These are phyloP conservation scores for Hortaea werneckii DNA, from an alignment of 2,329 filamentous ascomycete species.

Conservation along the genomic window DNA sequence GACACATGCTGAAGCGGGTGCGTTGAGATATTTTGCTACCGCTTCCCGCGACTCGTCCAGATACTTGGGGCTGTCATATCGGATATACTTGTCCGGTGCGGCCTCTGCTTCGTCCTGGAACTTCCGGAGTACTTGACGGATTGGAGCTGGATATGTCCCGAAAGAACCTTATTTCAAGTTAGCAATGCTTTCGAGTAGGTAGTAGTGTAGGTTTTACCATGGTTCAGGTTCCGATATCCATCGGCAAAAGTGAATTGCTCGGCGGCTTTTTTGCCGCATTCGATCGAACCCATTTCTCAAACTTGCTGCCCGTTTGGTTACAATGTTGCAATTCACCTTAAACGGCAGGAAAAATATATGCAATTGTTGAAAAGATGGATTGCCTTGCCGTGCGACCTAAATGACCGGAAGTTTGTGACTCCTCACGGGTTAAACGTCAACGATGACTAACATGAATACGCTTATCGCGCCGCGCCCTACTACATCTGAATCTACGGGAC, in stretches of 20 bases:
- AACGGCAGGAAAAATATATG: no score
- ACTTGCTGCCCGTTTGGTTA: no score
- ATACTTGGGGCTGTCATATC: slow-evolving; percentile 52
- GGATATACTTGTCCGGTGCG: slow-evolving; percentile 65
- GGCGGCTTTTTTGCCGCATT: slow-evolving; percentile 34
- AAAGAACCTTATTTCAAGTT: slow-evolving; percentile 10
- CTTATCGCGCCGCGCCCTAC: no score
- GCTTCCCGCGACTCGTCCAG: slow-evolving; percentile 56
- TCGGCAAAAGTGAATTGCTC: slow-evolving; percentile 61
- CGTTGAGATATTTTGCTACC: slow-evolving; percentile 57
- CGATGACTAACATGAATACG: no score
- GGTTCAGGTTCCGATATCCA: slow-evolving; percentile 64
- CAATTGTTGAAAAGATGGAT: no score
- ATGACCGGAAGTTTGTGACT: no score
- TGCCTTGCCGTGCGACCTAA: no score
- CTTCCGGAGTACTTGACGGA: slow-evolving; percentile 50
- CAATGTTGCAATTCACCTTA: no score
- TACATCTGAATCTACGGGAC: no score
- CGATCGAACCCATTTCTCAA: slow-evolving; percentile 9
- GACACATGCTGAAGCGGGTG: slow-evolving; percentile 56
- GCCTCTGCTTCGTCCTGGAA: slow-evolving; percentile 60
- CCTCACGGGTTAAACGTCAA: no score
- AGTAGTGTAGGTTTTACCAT: slow-evolving; percentile 54
- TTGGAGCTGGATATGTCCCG: slow-evolving; percentile 50
- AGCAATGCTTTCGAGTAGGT: no score